phyloP scores from a whole-genome alignment of 1,139 yeast genomes.

The Kazachstania sp. region DNA sequence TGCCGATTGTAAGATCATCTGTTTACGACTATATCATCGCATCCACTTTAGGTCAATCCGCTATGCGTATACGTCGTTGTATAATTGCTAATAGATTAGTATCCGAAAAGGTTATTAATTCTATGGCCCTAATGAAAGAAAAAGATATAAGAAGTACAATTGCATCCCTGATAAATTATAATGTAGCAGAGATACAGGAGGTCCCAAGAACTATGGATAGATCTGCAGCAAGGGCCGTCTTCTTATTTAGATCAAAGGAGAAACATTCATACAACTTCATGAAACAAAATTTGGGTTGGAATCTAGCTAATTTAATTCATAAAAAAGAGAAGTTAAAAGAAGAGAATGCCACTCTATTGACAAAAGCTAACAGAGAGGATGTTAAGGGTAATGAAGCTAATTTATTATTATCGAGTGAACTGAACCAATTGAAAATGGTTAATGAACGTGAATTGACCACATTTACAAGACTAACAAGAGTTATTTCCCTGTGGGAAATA shows the following conservation, averaged over 20 bases:
- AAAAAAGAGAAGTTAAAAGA: slow-evolving; percentile 49
- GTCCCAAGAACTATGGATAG: slow-evolving; percentile 88
- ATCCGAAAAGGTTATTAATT: slow-evolving; percentile 78
- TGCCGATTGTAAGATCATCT: slow-evolving; percentile 41
- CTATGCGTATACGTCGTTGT: slow-evolving; percentile 59
- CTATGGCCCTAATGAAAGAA: slow-evolving; percentile 66
- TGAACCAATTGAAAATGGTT: slow-evolving; percentile 57
- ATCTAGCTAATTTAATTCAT: slow-evolving; percentile 57
- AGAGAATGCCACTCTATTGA: slow-evolving; percentile 59
- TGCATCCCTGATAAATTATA: slow-evolving; percentile 46
- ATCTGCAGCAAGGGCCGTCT: slow-evolving; percentile 83
- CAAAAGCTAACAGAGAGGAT: slow-evolving; percentile 81
- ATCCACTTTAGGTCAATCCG: slow-evolving; percentile 48
- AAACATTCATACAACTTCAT: slow-evolving; percentile 41
- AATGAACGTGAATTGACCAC: slow-evolving; percentile 49
- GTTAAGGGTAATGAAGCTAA: slow-evolving; percentile 78
- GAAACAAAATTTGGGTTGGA: slow-evolving; percentile 50
- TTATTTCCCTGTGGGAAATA: slow-evolving; percentile 46
- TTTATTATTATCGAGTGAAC: slow-evolving; percentile 64
- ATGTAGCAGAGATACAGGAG: slow-evolving; percentile 72
- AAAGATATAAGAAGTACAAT: slow-evolving; percentile 63
- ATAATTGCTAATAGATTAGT: slow-evolving; percentile 58
- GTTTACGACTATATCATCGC: slow-evolving; percentile 56
- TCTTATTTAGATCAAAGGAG: slow-evolving; percentile 67
- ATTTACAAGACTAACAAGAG: slow-evolving; percentile 46